Percentiles rank a stretch among this genome's conserved stretches.
Evolutionary conservation across 306 rosid species (phyloP).

Genomic region (Fragaria ananassa): DNA sequence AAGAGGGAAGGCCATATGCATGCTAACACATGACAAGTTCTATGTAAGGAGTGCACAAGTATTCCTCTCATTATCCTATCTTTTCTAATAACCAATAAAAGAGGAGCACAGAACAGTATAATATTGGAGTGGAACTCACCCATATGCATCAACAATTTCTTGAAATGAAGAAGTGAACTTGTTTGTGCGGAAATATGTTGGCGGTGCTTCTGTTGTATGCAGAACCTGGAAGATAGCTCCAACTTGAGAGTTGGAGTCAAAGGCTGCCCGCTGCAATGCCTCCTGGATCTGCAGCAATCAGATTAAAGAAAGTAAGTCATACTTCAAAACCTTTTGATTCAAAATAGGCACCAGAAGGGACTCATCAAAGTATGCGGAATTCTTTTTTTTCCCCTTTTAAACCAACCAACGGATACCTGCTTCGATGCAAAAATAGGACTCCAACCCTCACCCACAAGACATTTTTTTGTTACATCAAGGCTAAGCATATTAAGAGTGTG

Average conservation of each 20-base stretch:
- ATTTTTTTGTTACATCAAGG: conserved; percentile 90
- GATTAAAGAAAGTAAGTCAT: neutral
- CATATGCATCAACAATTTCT: conserved; percentile 63
- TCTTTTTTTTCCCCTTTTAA: neutral
- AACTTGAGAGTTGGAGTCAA: conserved; percentile 57
- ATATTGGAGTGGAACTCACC: conserved; percentile 34
- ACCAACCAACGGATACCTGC: conserved; percentile 49
- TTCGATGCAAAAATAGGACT: conserved; percentile 82
- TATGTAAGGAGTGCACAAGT: neutral
- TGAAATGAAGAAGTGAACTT: conserved; percentile 60
- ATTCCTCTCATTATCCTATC: too few relatives aligned
- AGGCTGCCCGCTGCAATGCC: conserved; percentile 49
- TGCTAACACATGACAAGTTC: neutral
- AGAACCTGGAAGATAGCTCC: conserved; percentile 58
- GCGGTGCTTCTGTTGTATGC: conserved; percentile 49
- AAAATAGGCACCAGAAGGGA: neutral
- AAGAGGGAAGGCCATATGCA: neutral
- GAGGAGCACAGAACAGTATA: neutral
- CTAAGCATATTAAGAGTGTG: conserved; percentile 94
- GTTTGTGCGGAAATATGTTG: conserved; percentile 55
- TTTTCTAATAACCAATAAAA: conserved; percentile 2
- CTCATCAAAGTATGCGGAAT: neutral
- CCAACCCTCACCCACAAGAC: conserved; percentile 98
- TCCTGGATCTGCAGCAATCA: conserved; percentile 48
- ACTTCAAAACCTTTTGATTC: neutral